Base-by-base conservation (phyloP, 495 filamentous ascomycete genomes). In the Penicillium simplicissimum region DNA sequence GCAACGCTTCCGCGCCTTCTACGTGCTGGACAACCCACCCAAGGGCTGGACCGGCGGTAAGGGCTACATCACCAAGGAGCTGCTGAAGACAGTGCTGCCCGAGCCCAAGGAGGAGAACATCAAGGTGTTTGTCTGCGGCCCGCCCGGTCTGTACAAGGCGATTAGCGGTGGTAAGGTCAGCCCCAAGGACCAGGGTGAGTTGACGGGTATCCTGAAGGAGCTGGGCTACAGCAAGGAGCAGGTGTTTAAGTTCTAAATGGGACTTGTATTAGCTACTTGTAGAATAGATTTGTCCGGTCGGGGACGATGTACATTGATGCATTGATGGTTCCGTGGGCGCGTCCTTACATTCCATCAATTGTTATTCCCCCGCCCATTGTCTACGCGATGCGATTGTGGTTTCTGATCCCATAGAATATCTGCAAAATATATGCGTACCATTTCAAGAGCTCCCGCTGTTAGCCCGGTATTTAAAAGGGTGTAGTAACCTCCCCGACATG, bases 181-280 rank as follows among this genome's bases (percentile, higher is more conserved):
- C 71, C 94, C 94, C 10, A 78, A 82, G 61, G 93, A 98, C 70
- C 95, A 98, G 78, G 95, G 95, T 48, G 95, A 98, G 83, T 78
- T 98, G 40, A 77, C 77, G 6, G 95, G 95, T 58, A 74, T 87
- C 65, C 77, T 98, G 68, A 90, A 92, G 83, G 92, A 98, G 73
- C 76, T 98, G 54, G 95, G 95, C 17, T 98, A 97, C 80, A 83
- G 69, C 58, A 82, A 91, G 78, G 95, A 97, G 48, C 96, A 98
- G 82, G 96, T 98, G 28, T 98, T 90, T 82, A 98, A 98, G 83
- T 98, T 98, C 74, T 98, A 90, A 68, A 75, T 43, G 23, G 58
- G 8, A 8, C 35, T 10, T 2, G 45, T 45, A 15, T 45, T 23
- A 15, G 8, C 19, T 7, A 45, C 9, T 45, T 64, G 60, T 62